These are phyloP conservation scores for Chlamydomonas asymmetrica DNA, from an alignment of 139 green algal species.

Conservation along the genomic window DNA sequence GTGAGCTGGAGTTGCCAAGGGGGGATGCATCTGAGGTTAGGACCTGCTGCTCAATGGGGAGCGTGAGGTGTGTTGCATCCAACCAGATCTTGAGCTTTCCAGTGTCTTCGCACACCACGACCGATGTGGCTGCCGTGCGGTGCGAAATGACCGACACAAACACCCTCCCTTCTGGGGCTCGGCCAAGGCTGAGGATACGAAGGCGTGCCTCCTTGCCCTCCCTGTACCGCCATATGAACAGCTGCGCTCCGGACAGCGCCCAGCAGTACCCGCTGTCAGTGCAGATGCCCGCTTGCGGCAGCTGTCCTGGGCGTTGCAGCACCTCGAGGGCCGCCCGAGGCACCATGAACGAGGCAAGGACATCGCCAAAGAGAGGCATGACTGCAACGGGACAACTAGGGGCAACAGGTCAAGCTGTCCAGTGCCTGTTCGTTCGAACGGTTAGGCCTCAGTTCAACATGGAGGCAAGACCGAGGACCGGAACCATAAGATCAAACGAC, in stretches of 20 bases:
- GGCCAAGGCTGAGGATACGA: constrained; percentile 11
- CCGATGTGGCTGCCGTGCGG: not conserved
- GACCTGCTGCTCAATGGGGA: constrained; percentile 30
- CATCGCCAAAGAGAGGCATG: constrained; percentile 25
- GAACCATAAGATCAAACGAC: too few species aligned
- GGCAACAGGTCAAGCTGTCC: too few species aligned
- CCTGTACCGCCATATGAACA: constrained; percentile 28
- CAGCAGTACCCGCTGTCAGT: constrained; percentile 11
- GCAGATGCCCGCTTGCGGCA: constrained; percentile 19
- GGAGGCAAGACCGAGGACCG: too few species aligned
- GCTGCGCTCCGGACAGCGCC: constrained; percentile 2
- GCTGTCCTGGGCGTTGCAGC: constrained; percentile 14
- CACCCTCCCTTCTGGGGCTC: not conserved
- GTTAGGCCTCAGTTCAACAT: too few species aligned
- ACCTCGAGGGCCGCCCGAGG: constrained; percentile 22
- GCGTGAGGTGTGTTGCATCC: constrained; percentile 33
- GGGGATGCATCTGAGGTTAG: not conserved
- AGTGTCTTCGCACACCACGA: constrained; percentile 20
- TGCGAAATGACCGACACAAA: not conserved
- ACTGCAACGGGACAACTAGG: too few species aligned
- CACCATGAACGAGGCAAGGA: constrained; percentile 19
- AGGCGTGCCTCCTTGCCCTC: constrained; percentile 31
- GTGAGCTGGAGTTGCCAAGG: constrained; percentile 8
- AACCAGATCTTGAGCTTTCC: constrained; percentile 34
- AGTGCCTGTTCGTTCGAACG: too few species aligned